Conservation (phyloP, 192 early-diverging fungal genomes). For the Backusella morwellensis region DNA sequence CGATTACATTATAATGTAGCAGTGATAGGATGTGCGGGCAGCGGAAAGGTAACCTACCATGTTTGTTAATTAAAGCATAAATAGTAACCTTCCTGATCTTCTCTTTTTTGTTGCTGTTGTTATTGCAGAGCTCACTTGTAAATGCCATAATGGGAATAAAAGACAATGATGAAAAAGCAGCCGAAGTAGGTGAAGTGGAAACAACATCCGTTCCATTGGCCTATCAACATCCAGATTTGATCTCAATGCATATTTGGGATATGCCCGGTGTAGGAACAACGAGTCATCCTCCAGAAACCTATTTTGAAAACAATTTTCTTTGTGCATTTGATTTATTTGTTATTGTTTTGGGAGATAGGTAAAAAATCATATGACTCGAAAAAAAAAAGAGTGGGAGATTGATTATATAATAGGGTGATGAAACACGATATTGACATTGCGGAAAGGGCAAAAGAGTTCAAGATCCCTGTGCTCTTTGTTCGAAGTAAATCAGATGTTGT, state of each 20-base stretch:
- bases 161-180: conserved; percentile 22
- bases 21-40: conserved; percentile 32
- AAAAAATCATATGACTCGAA: conserved; percentile 16
- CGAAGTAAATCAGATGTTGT: conserved; percentile 33
- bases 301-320: conserved; percentile 41
- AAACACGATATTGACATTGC: conserved; percentile 21
- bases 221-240: conserved; percentile 36
- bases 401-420: not conserved
- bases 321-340: conserved; percentile 38
- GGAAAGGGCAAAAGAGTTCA: conserved; percentile 21
- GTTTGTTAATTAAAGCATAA: not conserved
- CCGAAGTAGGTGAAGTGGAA: conserved; percentile 33
- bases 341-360: conserved; percentile 34
- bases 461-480: conserved; percentile 28
- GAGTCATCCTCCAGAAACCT: conserved; percentile 33
- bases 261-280: conserved; percentile 35
- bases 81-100: not conserved
- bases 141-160: conserved; percentile 36
- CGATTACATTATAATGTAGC: conserved; percentile 36
- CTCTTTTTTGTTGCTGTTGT: not conserved
- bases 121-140: conserved; percentile 31
- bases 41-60: conserved; percentile 32
- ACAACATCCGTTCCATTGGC: conserved; percentile 23
- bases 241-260: conserved; percentile 38
- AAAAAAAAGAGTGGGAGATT: not conserved